Percentiles rank a stretch among this genome's conserved stretches.
Evolutionary conservation across 345 rosid genomes (phyloP).

Genomic region (Raphanus raphanistrum): DNA sequence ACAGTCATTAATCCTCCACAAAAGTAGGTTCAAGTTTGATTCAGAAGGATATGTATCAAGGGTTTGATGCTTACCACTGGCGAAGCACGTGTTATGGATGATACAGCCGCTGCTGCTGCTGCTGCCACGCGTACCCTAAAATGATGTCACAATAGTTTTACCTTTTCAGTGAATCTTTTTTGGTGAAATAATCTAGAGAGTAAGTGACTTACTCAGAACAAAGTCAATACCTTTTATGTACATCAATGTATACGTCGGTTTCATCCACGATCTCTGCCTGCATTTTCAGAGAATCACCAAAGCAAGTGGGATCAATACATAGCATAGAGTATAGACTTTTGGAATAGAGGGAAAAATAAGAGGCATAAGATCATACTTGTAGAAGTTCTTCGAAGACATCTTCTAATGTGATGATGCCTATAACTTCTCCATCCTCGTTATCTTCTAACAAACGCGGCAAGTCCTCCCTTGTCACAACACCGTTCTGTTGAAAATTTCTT

Average conservation of each 20-base stretch:
- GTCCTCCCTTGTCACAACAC: constrained; percentile 34
- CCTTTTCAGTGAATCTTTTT: background rate
- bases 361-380: constrained; percentile 47
- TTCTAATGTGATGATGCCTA: constrained; percentile 79
- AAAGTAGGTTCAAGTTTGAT: background rate
- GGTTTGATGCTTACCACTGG: constrained; percentile 32
- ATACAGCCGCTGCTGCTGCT: constrained; percentile 58
- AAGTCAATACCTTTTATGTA: constrained; percentile 51
- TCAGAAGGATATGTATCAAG: background rate
- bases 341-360: too few species aligned
- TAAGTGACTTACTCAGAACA: background rate
- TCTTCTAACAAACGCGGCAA: constrained; percentile 49
- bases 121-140: constrained; percentile 72
- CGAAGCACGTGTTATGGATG: constrained; percentile 53
- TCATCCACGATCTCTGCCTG: constrained; percentile 86
- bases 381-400: constrained; percentile 89
- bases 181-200: background rate
- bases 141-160: constrained; percentile 1
- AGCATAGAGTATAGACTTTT: background rate
- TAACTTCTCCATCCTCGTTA: constrained; percentile 73
- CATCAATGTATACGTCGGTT: constrained; percentile 74
- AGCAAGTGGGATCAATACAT: background rate
- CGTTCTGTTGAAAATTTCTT: constrained; percentile 36
- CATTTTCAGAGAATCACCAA: constrained; percentile 33
- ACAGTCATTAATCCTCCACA: background rate